Conservation (phyloP, 768 basidiomycete genomes). For the Zangia roseola region DNA sequence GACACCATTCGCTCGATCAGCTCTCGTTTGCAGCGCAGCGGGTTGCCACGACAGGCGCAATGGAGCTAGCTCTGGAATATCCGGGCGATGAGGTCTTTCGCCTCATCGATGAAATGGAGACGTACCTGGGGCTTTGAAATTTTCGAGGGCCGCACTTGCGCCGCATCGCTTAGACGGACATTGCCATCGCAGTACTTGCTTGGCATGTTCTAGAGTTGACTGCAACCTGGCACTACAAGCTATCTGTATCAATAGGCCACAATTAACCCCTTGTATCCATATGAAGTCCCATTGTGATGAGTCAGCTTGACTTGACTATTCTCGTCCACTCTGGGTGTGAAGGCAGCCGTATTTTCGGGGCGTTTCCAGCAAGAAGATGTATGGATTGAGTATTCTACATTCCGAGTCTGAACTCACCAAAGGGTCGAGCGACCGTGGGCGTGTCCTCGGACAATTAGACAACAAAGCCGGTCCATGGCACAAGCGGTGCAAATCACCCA, state of each 20-base stretch:
- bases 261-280: no score
- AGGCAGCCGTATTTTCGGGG: conserved; percentile 2
- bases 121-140: conserved; percentile 18
- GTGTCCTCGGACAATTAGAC: conserved; percentile 4
- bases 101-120: conserved; percentile 25
- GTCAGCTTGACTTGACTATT: conserved; percentile 17
- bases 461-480: conserved; percentile 15
- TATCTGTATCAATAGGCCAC: no score
- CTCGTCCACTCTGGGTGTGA: background rate
- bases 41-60: background rate
- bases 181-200: no score
- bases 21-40: conserved; percentile 6
- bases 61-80: background rate
- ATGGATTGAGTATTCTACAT: conserved; percentile 3
- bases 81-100: conserved; percentile 1
- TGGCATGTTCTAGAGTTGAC: no score
- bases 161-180: conserved; percentile 2
- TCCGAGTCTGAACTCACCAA: no score
- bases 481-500: conserved; percentile 27
- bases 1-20: conserved; percentile 22
- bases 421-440: background rate
- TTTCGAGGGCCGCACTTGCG: conserved; percentile 7
- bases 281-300: conserved; percentile 3
- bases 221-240: no score
- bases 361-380: conserved; percentile 1